Evolutionary conservation across 2,329 filamentous ascomycete species (phyloP).

Genomic region (Epichloe baconii): DNA sequence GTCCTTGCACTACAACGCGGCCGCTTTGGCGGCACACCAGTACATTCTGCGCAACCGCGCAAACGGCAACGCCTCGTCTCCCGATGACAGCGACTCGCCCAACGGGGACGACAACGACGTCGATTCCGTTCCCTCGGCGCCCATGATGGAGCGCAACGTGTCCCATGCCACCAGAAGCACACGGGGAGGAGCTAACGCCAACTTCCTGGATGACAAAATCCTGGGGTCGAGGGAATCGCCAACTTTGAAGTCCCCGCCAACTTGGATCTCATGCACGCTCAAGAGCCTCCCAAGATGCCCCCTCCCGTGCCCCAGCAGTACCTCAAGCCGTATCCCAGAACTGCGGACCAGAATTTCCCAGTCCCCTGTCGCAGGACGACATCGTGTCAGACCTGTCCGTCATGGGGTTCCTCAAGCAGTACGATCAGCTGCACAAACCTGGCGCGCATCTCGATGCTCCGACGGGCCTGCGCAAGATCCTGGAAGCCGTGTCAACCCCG

Average conservation of each 20-base stretch:
- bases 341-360: constrained; percentile 43
- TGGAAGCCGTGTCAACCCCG: constrained; percentile 40
- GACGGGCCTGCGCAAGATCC: constrained; percentile 39
- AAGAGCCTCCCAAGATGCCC: constrained; percentile 45
- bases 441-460: constrained; percentile 43
- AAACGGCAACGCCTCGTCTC: constrained; percentile 36
- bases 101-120: constrained; percentile 38
- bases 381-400: constrained; percentile 42
- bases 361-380: constrained; percentile 35
- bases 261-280: constrained; percentile 40
- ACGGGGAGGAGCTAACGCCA: constrained; percentile 38
- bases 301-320: constrained; percentile 44
- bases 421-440: constrained; percentile 37
- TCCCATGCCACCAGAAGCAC: constrained; percentile 54
- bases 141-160: constrained; percentile 48
- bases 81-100: constrained; percentile 40
- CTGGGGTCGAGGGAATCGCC: constrained; percentile 45
- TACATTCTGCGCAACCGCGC: constrained; percentile 45
- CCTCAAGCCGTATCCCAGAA: constrained; percentile 42
- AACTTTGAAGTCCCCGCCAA: constrained; percentile 47
- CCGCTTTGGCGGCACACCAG: constrained; percentile 48
- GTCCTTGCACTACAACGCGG: constrained; percentile 49
- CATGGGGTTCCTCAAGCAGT: constrained; percentile 45
- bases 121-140: constrained; percentile 34
- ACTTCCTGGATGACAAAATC: constrained; percentile 43